Evolutionary conservation across 345 rosid species (phyloP), one percentile per base, ranked within the genome.

Genomic region (Syzygium jambos): DNA sequence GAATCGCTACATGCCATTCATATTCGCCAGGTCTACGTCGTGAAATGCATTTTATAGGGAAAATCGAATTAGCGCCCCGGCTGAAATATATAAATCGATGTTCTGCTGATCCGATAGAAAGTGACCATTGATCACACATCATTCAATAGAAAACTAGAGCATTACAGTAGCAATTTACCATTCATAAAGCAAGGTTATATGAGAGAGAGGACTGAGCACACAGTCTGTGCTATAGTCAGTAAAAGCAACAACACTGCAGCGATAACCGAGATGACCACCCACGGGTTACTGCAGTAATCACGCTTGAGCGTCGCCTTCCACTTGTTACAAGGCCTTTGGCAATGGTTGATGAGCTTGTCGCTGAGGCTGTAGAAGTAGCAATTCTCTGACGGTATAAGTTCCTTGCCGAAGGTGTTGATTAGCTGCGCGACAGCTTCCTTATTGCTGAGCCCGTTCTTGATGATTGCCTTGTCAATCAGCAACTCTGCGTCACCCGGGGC

Each of bases 251-350:
- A 11, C 27, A 8, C 11, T 57, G 3, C 7, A 57, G 63, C 7
- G 2, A 57, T 57, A 7, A 91, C 80, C 0, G 89, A 88, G n/a
- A 85, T 49, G 8, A 19, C 9, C 1, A 87, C 46, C 93, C 93
- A 91, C 9, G 91, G 90, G 85, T 51, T 88, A 0, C 51, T 61
- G 46, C 88, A 91, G 14, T 87, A 91, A 9, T 54, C 52, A 3
- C 38, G 57, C 51, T 52, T 87, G 84, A 89, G 29, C 10, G 52
- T 83, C 41, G 88, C 90, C 41, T 29, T 63, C 77, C 57, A 54
- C 23, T 54, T 21, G 16, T 54, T 54, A 19, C 2, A 6, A 54
- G 61, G 86, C 11, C 2, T 85, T 38, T 3, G 25, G 57, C 84
- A 84, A 56, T 84, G 61, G 0, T 49, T 49, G 51, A 49, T 49